Evolutionary conservation across 2,329 filamentous ascomycete genomes (phyloP).

Genomic region (Scytalidium sp.): DNA sequence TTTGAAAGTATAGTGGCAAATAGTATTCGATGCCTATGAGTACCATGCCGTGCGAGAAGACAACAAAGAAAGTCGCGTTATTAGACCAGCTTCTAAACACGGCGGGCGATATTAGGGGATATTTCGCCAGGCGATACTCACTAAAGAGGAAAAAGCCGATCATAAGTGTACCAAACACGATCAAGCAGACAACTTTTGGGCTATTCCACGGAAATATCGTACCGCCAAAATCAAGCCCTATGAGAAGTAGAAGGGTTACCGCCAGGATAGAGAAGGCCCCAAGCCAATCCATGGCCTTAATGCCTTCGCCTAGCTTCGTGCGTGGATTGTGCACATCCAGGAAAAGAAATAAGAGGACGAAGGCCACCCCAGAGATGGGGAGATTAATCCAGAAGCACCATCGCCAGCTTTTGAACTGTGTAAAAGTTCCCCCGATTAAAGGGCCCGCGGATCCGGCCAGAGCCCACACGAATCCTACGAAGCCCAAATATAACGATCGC

Average conservation of each 20-base stretch:
- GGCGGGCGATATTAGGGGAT: constrained; percentile 72
- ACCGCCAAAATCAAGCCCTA: constrained; percentile 79
- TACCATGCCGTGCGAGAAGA: constrained; percentile 67
- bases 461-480: constrained; percentile 59
- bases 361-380: constrained; percentile 29
- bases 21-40: constrained; percentile 45
- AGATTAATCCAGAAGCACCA: constrained; percentile 61
- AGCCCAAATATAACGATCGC: constrained; percentile 58
- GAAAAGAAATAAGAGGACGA: constrained; percentile 56
- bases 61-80: constrained; percentile 60
- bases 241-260: constrained; percentile 76
- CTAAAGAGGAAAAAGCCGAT: constrained; percentile 60
- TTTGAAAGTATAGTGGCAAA: constrained; percentile 71
- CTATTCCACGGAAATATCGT: constrained; percentile 71
- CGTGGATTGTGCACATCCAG: constrained; percentile 62
- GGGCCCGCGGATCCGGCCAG: constrained; percentile 58
- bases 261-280: constrained; percentile 63
- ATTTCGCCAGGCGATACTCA: constrained; percentile 68
- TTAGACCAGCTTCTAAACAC: constrained; percentile 68
- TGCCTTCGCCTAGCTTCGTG: constrained; percentile 25
- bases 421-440: constrained; percentile 59
- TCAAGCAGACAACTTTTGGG: constrained; percentile 70
- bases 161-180: constrained; percentile 67
- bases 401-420: constrained; percentile 55
- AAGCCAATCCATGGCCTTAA: constrained; percentile 26